Evolutionary conservation across 495 filamentous ascomycete species (phyloP).

Genomic region (Neohortaea acidophila): DNA sequence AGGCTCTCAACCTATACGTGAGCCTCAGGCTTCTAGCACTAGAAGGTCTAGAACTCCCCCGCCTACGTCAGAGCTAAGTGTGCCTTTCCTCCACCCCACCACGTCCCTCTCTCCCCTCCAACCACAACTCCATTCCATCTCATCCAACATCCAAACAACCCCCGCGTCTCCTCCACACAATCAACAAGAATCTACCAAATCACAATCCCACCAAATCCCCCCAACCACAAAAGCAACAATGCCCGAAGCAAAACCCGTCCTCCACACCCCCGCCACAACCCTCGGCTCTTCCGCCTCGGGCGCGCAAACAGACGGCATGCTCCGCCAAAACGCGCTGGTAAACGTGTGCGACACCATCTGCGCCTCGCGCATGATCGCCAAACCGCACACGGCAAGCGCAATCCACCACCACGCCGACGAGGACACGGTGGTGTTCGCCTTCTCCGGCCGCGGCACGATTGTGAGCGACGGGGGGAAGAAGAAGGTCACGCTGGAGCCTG

Average conservation of each 20-base stretch:
- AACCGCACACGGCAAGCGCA: conserved; percentile 36
- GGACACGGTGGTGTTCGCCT: conserved; percentile 40
- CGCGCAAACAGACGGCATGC: conserved; percentile 38
- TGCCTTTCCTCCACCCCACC: too few relatives aligned
- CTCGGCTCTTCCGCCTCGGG: conserved; percentile 22
- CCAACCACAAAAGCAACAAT: conserved; percentile 4
- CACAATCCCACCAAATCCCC: too few relatives aligned
- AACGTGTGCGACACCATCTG: conserved; percentile 44
- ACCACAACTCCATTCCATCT: too few relatives aligned
- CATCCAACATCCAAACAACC: not conserved
- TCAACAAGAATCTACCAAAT: too few relatives aligned
- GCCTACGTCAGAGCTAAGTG: too few relatives aligned
- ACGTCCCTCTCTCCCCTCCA: too few relatives aligned
- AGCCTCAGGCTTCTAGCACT: too few relatives aligned
- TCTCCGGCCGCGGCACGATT: conserved; percentile 33
- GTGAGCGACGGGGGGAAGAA: conserved; percentile 32
- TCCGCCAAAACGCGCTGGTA: conserved; percentile 41
- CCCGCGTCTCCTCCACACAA: not conserved
- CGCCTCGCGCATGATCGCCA: conserved; percentile 35
- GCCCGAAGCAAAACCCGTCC: conserved; percentile 12
- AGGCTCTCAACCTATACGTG: too few relatives aligned
- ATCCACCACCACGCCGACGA: conserved; percentile 41
- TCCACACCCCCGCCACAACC: conserved; percentile 17
- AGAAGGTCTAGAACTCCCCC: too few relatives aligned
- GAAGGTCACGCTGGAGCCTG: conserved; percentile 38